Evolutionary conservation across 441 rosid species (phyloP), one percentile per base, ranked within the genome.

Genomic region (Codiaeum variegatum): DNA sequence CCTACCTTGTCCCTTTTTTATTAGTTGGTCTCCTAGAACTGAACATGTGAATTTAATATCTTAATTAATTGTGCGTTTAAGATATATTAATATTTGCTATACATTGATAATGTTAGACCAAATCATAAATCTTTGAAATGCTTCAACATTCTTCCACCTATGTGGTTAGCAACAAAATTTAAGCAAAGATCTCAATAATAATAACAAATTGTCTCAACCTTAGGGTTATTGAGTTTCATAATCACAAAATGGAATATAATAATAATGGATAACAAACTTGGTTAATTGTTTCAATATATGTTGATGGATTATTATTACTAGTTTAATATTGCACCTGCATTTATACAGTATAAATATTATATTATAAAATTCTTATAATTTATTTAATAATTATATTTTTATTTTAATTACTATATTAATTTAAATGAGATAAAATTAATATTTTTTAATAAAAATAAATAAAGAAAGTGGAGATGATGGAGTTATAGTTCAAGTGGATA

Each of bases 41-140:
- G 46, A 71, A 71, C 77, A 72, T 28, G 36, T 62, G 46, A n/a
- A 60, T 64, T 40, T 62, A 19, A 40, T 66, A 28, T 38, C 3
- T 46, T 54, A 47, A 29, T 40, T 66, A 11, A 28, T 24, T 62
- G 46, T 23, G 6, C 6, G 7, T 4, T 54, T 36, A 65, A 26
- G 34, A 15, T 44, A 4, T 62, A 34, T 55, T 59, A 24, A 1
- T 72, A 18, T 47, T 61, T 42, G 47, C 28, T 38, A 67, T 44
- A 28, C 9, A 51, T 38, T n/a, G 49, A 10, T 58, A 4, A 21
- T 52, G 13, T n/a, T 26, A 38, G 76, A 75, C 78, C 64, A 56
- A 63, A 81, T 81, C 65, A 76, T 76, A 70, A 28, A 26, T 64
- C 28, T 63, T 29, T 28, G 66, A 71, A 75, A 67, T 36, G 63